Evolutionary conservation across 805 yeast species (phyloP).

Genomic region (Hanseniaspora guilliermondii): DNA sequence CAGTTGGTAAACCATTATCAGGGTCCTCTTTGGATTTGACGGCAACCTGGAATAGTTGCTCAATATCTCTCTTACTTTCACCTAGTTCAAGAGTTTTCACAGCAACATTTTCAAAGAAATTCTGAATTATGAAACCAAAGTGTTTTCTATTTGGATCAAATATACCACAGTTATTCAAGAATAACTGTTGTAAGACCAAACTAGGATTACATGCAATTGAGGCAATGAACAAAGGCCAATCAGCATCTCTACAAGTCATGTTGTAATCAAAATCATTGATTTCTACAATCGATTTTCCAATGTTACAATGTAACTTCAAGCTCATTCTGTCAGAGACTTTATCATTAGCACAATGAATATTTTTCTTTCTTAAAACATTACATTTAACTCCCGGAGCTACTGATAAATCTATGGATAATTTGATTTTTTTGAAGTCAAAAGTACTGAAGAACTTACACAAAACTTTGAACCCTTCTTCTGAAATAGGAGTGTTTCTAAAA

Average conservation of each 20-base stretch:
- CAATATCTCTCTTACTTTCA: slow-evolving; percentile 40
- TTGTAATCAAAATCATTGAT: slow-evolving; percentile 10
- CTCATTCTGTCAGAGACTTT: slow-evolving; percentile 33
- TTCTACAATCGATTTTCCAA: not conserved
- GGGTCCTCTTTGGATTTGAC: slow-evolving; percentile 8
- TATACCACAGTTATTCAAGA: slow-evolving; percentile 57
- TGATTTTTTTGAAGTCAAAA: slow-evolving; percentile 32
- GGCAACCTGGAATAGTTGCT: not conserved
- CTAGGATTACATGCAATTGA: slow-evolving; percentile 60
- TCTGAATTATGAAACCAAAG: slow-evolving; percentile 27
- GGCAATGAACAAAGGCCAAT: slow-evolving; percentile 71
- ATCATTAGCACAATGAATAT: slow-evolving; percentile 22
- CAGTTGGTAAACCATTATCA: not conserved
- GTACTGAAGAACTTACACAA: slow-evolving; percentile 66
- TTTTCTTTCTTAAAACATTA: slow-evolving; percentile 32
- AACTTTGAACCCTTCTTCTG: slow-evolving; percentile 66
- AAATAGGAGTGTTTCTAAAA: slow-evolving; percentile 65
- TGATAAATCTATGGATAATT: slow-evolving; percentile 54
- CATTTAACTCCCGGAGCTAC: slow-evolving; percentile 30
- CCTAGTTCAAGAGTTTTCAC: slow-evolving; percentile 54
- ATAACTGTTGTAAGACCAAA: slow-evolving; percentile 23
- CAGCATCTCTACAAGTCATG: slow-evolving; percentile 37
- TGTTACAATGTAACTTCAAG: not conserved
- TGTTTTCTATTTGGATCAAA: not conserved
- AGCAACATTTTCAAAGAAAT: slow-evolving; percentile 51